Conservation (phyloP, 768 basidiomycete genomes). For the Collybia nuda region DNA sequence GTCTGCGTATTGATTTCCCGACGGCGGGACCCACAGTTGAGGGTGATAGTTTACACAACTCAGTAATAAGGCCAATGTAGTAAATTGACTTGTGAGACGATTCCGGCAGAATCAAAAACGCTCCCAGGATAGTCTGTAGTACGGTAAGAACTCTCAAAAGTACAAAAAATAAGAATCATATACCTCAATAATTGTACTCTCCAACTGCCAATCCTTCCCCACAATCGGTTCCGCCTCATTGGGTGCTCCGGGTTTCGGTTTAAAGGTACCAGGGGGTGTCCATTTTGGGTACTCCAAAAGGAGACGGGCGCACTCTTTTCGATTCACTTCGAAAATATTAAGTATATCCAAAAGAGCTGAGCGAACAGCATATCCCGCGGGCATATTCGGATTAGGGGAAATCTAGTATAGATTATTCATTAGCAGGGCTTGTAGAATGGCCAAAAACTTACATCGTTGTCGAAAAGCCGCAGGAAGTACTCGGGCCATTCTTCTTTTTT, state of each 20-base stretch:
- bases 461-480: conserved; percentile 67
- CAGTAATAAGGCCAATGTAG: conserved; percentile 85
- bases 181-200: conserved; percentile 87
- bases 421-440: not conserved
- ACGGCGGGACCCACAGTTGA: conserved; percentile 93
- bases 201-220: conserved; percentile 82
- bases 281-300: conserved; percentile 87
- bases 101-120: conserved; percentile 75
- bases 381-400: conserved; percentile 72
- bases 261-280: conserved; percentile 83
- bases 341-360: conserved; percentile 74
- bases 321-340: conserved; percentile 92
- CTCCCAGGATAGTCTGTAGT: conserved; percentile 66
- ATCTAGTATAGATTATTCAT: conserved; percentile 43
- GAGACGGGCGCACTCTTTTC: conserved; percentile 90
- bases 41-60: conserved; percentile 93
- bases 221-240: conserved; percentile 46
- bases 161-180: conserved; percentile 7
- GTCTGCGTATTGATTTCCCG: conserved; percentile 89
- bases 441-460: conserved; percentile 45
- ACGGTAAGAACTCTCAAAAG: not conserved
- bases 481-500: conserved; percentile 86
- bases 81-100: conserved; percentile 79
- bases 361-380: conserved; percentile 79
- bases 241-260: conserved; percentile 66